phyloP scores from a whole-genome alignment of 345 rosid genomes.

The Moricandia arvensis region DNA sequence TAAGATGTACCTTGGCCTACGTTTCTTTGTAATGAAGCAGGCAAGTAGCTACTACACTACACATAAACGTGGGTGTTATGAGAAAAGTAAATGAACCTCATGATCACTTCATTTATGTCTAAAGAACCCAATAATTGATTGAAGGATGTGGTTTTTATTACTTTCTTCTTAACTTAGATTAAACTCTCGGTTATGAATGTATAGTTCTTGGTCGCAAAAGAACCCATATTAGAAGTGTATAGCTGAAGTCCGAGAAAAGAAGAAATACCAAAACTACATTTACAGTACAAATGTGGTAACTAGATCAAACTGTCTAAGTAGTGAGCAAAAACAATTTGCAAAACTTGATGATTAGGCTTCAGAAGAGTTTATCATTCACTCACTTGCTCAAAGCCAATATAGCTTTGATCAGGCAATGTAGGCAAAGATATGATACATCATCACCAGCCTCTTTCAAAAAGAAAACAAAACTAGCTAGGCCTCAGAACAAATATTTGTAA shows the following conservation, averaged over 20 bases:
- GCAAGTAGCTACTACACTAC: neutral
- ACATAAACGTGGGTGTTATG: neutral
- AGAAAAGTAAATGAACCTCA: neutral
- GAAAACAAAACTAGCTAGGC: neutral
- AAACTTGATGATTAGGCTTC: conserved; percentile 5
- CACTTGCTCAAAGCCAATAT: conserved; percentile 25
- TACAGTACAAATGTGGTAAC: too few species aligned
- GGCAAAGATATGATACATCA: conserved; percentile 38
- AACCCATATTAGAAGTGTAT: too few species aligned
- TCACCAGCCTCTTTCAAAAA: conserved; percentile 18
- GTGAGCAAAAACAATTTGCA: neutral
- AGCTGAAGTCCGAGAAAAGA: too few species aligned
- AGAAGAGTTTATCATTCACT: conserved; percentile 30
- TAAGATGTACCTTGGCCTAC: neutral
- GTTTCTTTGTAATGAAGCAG: conserved; percentile 11
- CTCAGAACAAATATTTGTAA: conserved; percentile 13
- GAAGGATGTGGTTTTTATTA: too few species aligned
- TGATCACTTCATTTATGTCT: too few species aligned
- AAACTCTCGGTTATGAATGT: too few species aligned
- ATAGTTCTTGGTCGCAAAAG: too few species aligned
- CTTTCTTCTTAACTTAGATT: too few species aligned
- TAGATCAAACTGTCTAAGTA: neutral
- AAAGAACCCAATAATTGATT: too few species aligned
- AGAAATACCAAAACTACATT: too few species aligned
- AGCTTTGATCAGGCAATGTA: conserved; percentile 38